Percentiles rank a stretch among this genome's conserved stretches.
Evolutionary conservation across 176 grass and related monocot genomes (phyloP).

Genomic region (barley (Hordeum vulgare)): MorexV3_pseudomolecules_assembly NC_058522.1:57205457-57205956

Average conservation of each 20-base stretch:
- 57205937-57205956: slow-evolving; percentile 13
- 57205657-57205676: slow-evolving; percentile 67
- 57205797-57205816: slow-evolving; percentile 24
- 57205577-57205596: slow-evolving; percentile 42
- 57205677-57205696: slow-evolving; percentile 42
- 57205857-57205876: slow-evolving; percentile 27
- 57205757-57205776: slow-evolving; percentile 49
- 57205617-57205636: slow-evolving; percentile 38
- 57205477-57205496: slow-evolving; percentile 24
- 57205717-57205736: slow-evolving; percentile 15
- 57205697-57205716: slow-evolving; percentile 22
- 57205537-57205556: slow-evolving; percentile 27
- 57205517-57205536: slow-evolving; percentile 11
- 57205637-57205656: slow-evolving; percentile 24
- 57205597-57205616: slow-evolving; percentile 25
- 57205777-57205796: slow-evolving; percentile 27
- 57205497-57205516: slow-evolving; percentile 24
- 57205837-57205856: slow-evolving; percentile 27
- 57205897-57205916: slow-evolving; percentile 14
- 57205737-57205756: slow-evolving; percentile 19
- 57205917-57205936: slow-evolving; percentile 26
- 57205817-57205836: slow-evolving; percentile 34
- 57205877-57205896: not conserved
- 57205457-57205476: slow-evolving; percentile 24
- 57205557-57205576: slow-evolving; percentile 25